Percentiles rank a stretch among this genome's conserved stretches.
Evolutionary conservation across 306 rosid species (phyloP).

Genomic region (Aeschynomene evenia): DNA sequence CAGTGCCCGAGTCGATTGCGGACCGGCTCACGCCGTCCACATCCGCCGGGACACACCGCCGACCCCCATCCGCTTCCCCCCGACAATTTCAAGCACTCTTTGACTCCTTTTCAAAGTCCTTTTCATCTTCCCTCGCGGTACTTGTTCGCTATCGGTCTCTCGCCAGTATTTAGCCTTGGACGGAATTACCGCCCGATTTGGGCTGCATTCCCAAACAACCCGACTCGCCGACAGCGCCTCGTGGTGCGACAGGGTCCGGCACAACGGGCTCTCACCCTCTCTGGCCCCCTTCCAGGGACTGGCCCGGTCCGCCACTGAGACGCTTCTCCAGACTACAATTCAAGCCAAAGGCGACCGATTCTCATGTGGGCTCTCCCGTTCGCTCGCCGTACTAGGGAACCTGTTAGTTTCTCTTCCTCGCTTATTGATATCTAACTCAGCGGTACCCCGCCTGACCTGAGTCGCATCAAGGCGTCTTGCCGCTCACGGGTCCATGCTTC

Average conservation of each 20-base stretch:
- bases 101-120: too few species aligned
- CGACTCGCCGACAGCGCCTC: background rate
- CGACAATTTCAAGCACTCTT: too few species aligned
- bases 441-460: conserved; percentile 12
- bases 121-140: too few species aligned
- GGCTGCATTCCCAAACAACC: background rate
- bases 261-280: conserved; percentile 2
- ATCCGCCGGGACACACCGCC: too few species aligned
- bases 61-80: too few species aligned
- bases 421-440: background rate
- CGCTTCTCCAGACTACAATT: conserved; percentile 5
- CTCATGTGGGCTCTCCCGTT: background rate
- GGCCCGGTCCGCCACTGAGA: conserved; percentile 3
- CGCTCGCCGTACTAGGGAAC: background rate
- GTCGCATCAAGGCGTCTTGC: background rate
- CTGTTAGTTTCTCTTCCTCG: background rate
- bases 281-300: conserved; percentile 17
- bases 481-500: background rate
- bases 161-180: background rate
- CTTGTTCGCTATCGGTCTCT: too few species aligned
- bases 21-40: too few species aligned
- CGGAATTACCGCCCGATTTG: background rate
- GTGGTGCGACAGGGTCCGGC: background rate
- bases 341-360: background rate
- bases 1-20: too few species aligned